Evolutionary conservation across 1,139 yeast genomes (phyloP).

Genomic region (Zygotorulaspora mrakii): DNA sequence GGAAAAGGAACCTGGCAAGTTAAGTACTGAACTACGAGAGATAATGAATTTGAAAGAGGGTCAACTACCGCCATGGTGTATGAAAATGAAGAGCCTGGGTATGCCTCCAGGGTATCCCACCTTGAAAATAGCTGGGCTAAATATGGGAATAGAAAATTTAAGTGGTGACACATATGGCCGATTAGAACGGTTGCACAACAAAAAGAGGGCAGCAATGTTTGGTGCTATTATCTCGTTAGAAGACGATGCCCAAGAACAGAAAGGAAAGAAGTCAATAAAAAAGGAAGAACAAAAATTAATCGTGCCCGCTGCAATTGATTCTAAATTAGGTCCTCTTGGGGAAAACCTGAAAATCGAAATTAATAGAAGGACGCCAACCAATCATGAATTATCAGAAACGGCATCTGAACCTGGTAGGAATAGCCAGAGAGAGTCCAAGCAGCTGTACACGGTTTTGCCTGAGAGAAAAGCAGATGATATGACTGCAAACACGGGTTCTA

Average conservation of each 20-base stretch:
- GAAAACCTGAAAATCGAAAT: slow-evolving; percentile 11
- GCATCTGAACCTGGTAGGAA: too few relatives aligned
- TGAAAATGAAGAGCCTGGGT: slow-evolving; percentile 66
- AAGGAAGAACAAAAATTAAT: not conserved
- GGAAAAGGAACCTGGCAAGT: slow-evolving; percentile 60
- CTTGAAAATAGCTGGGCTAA: slow-evolving; percentile 54
- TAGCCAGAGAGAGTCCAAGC: slow-evolving; percentile 20
- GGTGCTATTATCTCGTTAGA: slow-evolving; percentile 27
- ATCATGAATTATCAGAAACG: slow-evolving; percentile 12
- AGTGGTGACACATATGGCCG: slow-evolving; percentile 37
- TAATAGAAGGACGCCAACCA: slow-evolving; percentile 12
- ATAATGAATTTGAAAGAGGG: slow-evolving; percentile 71
- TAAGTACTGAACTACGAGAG: slow-evolving; percentile 53
- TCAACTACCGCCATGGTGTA: slow-evolving; percentile 78
- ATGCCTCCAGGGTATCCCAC: slow-evolving; percentile 82
- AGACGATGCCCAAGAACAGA: slow-evolving; percentile 22
- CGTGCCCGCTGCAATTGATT: not conserved
- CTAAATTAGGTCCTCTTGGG: not conserved
- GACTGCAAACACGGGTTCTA: slow-evolving; percentile 35
- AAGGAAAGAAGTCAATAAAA: slow-evolving; percentile 18
- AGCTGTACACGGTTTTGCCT: slow-evolving; percentile 44
- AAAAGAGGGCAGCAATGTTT: slow-evolving; percentile 20
- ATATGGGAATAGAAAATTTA: slow-evolving; percentile 34
- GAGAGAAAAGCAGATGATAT: slow-evolving; percentile 32
- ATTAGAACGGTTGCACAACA: slow-evolving; percentile 38